Base-by-base conservation (phyloP, 2,329 filamentous ascomycete species). In the Allantophomopsis lycopodina region DNA sequence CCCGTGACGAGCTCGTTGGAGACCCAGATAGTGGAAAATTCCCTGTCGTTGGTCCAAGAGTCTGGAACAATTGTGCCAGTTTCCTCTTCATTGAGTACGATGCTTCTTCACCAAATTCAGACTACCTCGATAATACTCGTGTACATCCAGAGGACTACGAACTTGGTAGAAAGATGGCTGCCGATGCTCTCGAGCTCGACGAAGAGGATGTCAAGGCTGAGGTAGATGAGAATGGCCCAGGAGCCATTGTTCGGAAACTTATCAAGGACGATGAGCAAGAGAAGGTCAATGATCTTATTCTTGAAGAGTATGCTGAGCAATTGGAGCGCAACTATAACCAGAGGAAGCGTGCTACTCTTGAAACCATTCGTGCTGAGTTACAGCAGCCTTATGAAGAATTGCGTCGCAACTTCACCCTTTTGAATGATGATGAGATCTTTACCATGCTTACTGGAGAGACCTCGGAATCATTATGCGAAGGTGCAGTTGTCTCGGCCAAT, bases 81-180 rank as follows among this genome's bases (percentile, higher is more conserved):
- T 96, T 96, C 64, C 64, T 98, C 30, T 93, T 78, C 55, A 84
- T 98, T 44, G 79, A 83, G 40, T 95, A 86, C 54, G 88, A 95
- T 48, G 71, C 76, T n/a, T 77, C 79, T 12, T 86, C 85, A 50
- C 72, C 79, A 2, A 73, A 83, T 12, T 85, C 88, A 1, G 91
- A 98, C 56, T 94, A 93, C 42, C 70, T 98, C 18, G 91, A 98
- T 61, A 94, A 91, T 56, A 98, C 91, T 36, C 83, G 91, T 65
- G 87, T 98, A 14, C 91, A 98, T 54, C 91, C 91, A 1, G 91
- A 98, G 64, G 91, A 98, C 57, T 98, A 98, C 60, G 91, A 98
- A 50, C 79, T 98, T 45, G 91, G 87, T 37, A 84, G 89, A 50
- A 98, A 98, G 63, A 96, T 98, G 81, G 91, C 91, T 15, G 91